Evolutionary conservation across 2,329 filamentous ascomycete species (phyloP), one percentile per base, ranked within the genome.

Genomic region (Pezicula neosporulosa): DNA sequence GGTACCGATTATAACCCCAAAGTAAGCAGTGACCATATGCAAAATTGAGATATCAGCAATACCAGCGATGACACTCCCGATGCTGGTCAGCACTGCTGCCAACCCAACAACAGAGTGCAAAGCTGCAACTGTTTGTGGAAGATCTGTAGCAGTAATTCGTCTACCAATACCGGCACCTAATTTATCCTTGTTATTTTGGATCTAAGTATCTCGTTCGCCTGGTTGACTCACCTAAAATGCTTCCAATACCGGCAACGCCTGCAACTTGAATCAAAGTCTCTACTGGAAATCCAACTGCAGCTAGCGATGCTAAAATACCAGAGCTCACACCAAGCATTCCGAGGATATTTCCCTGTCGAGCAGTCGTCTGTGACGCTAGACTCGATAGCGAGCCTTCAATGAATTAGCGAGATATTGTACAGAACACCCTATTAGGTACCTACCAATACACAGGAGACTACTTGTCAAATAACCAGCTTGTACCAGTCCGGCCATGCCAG

Each of bases 91-190:
- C 0, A 96, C 90, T 9, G 91, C 91, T 10, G 90, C 90, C 1
- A 96, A 77, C 67, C 91, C 91, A 30, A 96, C 91, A 7, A 96
- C 90, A 0, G 90, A 95, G 70, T 96, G 91, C 28, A 96, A 75
- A 0, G 90, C 90, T 18, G 90, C 91, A 2, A 96, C 90, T 0
- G 90, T 96, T 67, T 96, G 90, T 0, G 91, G 91, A 2, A 96
- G 80, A 49, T 90, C 89, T 0, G 90, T 96, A 0, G 91, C 89
- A 0, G 90, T 95, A 58, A 96, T 96, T 12, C 90, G 82, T 61
- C 90, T 87, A 41, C 90, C 91, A 56, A 96, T 93, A 21, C 91
- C 66, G 46, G 89, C 79, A 30, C 89, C 85, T 58, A 55, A 24
- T 27, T 53, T 33, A 47, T 33, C 9, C 30, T 33, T 33, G 30